Evolutionary conservation across 345 rosid genomes (phyloP).

Genomic region (Camelina neglecta): DNA sequence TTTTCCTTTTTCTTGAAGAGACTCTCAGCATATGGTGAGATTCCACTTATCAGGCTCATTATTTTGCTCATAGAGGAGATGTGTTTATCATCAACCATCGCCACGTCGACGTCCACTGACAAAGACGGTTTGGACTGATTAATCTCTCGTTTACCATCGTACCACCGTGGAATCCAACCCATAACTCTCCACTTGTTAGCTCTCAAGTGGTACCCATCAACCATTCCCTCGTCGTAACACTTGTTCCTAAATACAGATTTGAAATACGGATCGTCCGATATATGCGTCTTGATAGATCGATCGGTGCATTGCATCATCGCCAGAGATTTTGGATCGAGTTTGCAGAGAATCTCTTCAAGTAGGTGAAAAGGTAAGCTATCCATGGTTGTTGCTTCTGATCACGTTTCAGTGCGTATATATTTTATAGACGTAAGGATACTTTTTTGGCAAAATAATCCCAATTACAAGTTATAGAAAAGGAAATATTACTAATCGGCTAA

Average conservation of each 20-base stretch:
- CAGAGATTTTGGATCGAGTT: not conserved
- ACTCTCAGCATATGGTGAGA: not conserved
- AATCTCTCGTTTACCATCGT: not conserved
- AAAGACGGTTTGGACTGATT: not conserved
- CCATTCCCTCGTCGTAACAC: not conserved
- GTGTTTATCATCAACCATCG: not conserved
- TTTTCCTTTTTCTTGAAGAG: not conserved
- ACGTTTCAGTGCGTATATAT: not conserved
- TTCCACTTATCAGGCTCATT: not conserved
- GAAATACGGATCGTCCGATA: not conserved
- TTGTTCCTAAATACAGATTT: not conserved
- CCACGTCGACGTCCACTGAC: not conserved
- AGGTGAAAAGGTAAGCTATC: not conserved
- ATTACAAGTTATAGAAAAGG: not conserved
- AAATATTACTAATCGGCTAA: not conserved
- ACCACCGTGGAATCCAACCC: not conserved
- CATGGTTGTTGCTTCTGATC: not conserved
- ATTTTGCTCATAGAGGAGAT: not conserved
- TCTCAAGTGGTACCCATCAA: slow-evolving; percentile 4
- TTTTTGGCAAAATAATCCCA: not conserved
- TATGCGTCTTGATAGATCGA: not conserved
- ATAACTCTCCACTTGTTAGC: not conserved
- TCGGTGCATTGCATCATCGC: not conserved
- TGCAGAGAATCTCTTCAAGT: not conserved
- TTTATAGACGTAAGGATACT: not conserved